Base-by-base conservation (phyloP, 2,329 filamentous ascomycete species). In the Apiospora pterosperma region DNA sequence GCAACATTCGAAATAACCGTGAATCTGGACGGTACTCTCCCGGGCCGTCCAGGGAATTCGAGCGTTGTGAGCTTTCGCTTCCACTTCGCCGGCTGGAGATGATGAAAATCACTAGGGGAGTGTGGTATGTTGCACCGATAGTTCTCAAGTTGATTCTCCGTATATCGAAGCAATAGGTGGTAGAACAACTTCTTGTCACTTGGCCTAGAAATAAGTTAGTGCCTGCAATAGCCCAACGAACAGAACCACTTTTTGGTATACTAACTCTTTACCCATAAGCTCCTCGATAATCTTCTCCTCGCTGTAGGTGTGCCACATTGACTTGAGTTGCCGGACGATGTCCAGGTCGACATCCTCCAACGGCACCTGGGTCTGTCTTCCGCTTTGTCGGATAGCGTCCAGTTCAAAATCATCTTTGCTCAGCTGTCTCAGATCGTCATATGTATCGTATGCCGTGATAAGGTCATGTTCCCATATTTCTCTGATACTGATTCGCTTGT, bases 131-230 rank as follows among this genome's bases (percentile, higher is more conserved):
- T 86, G 36, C 89, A 88, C 65, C 90, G 90, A 73, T 96, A 98
- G 73, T 97, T 92, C 75, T 98, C 94, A 1, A 97, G 78, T 70
- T 96, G 90, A 67, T 92, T 89, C 68, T 97, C 89, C 55, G 92
- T 87, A 75, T 97, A 96, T 75, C 90, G 91, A 68, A 90, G 79
- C 8, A 99, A 84, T 23, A 96, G 85, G 77, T 89, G 91, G 77
- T 98, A 99, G 77, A 98, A 97, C 69, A 95, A 85, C 74, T 97
- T 97, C 74, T 97, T 93, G 63, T 97, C 92, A 68, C 97, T 98
- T 5, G 87, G 82, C 68, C 91, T 95, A 36, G n/a, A 64, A 44
- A 66, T 6, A 34, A 23, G 11, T 28, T 48, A 23, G 31, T 52
- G 69, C 77, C 67, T 77, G 74, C 34, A 12, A 59, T 3, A 28